Conservation (phyloP, 805 yeast genomes). For the Candida glaebosa region DNA sequence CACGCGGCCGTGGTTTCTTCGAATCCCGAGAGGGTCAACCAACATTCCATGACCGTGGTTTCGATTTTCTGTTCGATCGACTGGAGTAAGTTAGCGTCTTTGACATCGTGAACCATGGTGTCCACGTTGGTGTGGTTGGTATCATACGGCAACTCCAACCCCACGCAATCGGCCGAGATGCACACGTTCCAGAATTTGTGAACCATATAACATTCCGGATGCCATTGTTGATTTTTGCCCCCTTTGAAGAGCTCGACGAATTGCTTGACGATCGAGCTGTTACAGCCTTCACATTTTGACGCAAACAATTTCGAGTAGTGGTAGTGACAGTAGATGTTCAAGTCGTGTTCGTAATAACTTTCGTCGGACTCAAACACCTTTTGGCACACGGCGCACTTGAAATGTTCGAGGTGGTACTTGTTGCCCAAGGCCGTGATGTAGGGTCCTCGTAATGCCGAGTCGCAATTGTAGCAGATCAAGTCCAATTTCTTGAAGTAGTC, state of each 20-base stretch:
- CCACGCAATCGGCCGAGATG: conserved; percentile 58
- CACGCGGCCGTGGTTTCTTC: conserved; percentile 90
- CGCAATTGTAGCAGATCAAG: conserved; percentile 82
- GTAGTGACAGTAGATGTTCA: conserved; percentile 81
- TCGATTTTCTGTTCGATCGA: conserved; percentile 65
- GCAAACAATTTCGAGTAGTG: conserved; percentile 89
- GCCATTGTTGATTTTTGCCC: conserved; percentile 95
- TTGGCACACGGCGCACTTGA: conserved; percentile 84
- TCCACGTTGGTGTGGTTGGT: conserved; percentile 10
- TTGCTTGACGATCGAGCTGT: conserved; percentile 86
- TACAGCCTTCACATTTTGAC: conserved; percentile 89
- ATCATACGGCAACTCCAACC: conserved; percentile 30
- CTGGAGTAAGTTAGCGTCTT: conserved; percentile 38
- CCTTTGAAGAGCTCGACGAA: conserved; percentile 91
- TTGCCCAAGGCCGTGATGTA: conserved; percentile 91
- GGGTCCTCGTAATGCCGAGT: conserved; percentile 82
- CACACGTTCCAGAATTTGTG: conserved; percentile 94
- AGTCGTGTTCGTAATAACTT: conserved; percentile 85
- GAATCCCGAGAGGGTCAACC: conserved; percentile 83
- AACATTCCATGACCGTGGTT: conserved; percentile 56
- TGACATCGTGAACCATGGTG: conserved; percentile 6
- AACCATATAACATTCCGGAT: conserved; percentile 98
- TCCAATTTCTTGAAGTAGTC: conserved; percentile 86
- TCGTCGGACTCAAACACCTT: conserved; percentile 87
- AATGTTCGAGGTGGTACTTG: conserved; percentile 92